Base-by-base conservation (phyloP, 805 yeast species). In the Blastobotrys muscicola region DNA sequence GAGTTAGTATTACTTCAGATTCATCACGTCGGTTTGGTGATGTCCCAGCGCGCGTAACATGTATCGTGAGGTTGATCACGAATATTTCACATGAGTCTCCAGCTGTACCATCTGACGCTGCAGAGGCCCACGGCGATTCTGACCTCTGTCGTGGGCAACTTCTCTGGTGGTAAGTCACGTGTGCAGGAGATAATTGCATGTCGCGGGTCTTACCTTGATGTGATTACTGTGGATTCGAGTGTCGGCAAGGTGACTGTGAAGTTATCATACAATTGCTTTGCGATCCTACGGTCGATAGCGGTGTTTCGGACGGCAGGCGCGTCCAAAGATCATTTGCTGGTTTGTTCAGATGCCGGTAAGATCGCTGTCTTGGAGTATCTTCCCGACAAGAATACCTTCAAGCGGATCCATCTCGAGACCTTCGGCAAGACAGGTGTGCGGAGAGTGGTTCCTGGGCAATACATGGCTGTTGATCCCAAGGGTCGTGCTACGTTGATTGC, bases 291-390 rank as follows among this genome's bases (percentile, higher is more conserved):
- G 38, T 48, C 66, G 3, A 62, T 85, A 8, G 66, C 65, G 4
- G 66, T 73, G 16, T 62, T 85, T 43, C 70, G 76, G 14, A 58
- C 72, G 8, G 67, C 75, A 0, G 85, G 82, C 0, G 57, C 76
- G 0, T 58, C 67, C 0, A 68, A 65, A 43, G 92, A 85, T 50
- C 65, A 66, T 23, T 47, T 89, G n/a, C 72, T 80, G 5, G 57
- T 85, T 2, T 74, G 90, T 0, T 77, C 92, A 0, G 97, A 89
- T 55, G 74, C 94, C 1, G 97, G 97, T 0, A 76, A 76, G 46
- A 49, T 87, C 14, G 65, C 76, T 0, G 56, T 84, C 0, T 60
- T 78, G 8, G 73, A 76, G 43, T 70, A 72, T 45, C 61, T 69
- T 30, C 54, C 60, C 2, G 57, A 56, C 3, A 55, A 65, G n/a